Evolutionary conservation across 805 yeast genomes (phyloP).

Genomic region (Candida loeiensis): DNA sequence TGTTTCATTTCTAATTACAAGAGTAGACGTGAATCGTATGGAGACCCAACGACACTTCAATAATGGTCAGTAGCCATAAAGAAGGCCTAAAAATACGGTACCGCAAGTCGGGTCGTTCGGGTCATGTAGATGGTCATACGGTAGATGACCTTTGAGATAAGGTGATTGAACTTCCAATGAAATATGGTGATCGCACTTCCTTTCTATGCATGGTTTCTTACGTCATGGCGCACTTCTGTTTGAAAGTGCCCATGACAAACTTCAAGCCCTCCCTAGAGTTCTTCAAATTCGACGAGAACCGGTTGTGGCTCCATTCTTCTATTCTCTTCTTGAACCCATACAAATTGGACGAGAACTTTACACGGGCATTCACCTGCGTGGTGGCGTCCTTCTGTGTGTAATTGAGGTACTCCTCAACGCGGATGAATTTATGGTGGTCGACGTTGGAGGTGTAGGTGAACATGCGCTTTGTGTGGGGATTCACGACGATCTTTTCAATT

Average conservation of each 20-base stretch:
- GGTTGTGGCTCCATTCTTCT: slow-evolving; percentile 75
- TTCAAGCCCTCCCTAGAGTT: slow-evolving; percentile 70
- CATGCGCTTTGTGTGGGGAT: slow-evolving; percentile 54
- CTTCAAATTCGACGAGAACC: slow-evolving; percentile 63
- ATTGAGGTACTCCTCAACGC: slow-evolving; percentile 69
- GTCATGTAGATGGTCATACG: too few species aligned
- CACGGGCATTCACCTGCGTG: slow-evolving; percentile 55
- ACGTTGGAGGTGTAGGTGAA: slow-evolving; percentile 73
- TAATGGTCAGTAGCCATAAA: too few species aligned
- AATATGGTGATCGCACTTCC: too few species aligned
- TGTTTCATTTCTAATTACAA: slow-evolving; percentile 12
- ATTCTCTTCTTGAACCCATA: slow-evolving; percentile 65
- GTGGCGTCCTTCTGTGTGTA: slow-evolving; percentile 10
- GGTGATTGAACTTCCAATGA: too few species aligned
- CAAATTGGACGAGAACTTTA: slow-evolving; percentile 70
- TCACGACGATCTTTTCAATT: slow-evolving; percentile 71
- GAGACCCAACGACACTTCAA: too few species aligned
- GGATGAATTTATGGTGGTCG: slow-evolving; percentile 75
- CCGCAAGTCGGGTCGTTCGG: too few species aligned
- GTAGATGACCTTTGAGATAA: too few species aligned
- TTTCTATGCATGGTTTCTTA: slow-evolving; percentile 4
- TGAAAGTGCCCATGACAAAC: slow-evolving; percentile 68
- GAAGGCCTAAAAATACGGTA: too few species aligned
- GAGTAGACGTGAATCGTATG: slow-evolving; percentile 30
- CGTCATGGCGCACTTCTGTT: slow-evolving; percentile 22